A percentile compares a stretch with the other conserved stretches of the same genome.
These are phyloP conservation scores for Ceratocystis diversiconidia DNA, from an alignment of 2,329 filamentous ascomycete species.

Conservation along the genomic window DNA sequence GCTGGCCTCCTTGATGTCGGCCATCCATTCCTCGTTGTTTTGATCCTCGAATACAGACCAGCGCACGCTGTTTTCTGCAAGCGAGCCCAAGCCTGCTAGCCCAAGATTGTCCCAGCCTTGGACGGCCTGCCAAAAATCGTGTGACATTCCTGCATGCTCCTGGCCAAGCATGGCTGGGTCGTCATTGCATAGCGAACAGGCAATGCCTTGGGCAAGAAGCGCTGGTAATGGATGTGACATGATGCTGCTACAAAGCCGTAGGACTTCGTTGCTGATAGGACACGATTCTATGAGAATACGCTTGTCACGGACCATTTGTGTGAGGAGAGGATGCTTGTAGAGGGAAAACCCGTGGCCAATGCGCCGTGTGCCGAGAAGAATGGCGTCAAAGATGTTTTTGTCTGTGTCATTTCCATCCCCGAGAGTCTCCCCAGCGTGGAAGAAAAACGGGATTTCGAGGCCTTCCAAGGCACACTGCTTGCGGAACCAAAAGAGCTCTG, in stretches of 20 bases:
- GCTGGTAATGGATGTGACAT: slow-evolving; percentile 70
- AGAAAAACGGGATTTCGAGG: slow-evolving; percentile 83
- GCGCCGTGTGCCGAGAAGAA: slow-evolving; percentile 71
- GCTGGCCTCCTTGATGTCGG: slow-evolving; percentile 59
- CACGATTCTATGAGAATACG: slow-evolving; percentile 81
- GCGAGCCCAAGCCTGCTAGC: slow-evolving; percentile 65
- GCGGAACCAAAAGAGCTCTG: slow-evolving; percentile 85
- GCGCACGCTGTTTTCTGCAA: slow-evolving; percentile 84
- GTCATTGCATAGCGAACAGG: slow-evolving; percentile 77
- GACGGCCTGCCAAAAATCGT: slow-evolving; percentile 88
- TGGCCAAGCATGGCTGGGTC: slow-evolving; percentile 82
- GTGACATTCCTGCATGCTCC: slow-evolving; percentile 65
- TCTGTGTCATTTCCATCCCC: slow-evolving; percentile 62
- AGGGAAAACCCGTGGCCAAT: slow-evolving; percentile 84
- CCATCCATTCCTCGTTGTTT: slow-evolving; percentile 52
- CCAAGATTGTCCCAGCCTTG: slow-evolving; percentile 89
- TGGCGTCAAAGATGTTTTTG: slow-evolving; percentile 72
- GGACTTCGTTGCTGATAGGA: slow-evolving; percentile 78
- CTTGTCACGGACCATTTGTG: slow-evolving; percentile 79
- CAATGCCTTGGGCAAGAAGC: slow-evolving; percentile 68
- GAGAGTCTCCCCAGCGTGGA: slow-evolving; percentile 82
- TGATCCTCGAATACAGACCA: slow-evolving; percentile 86
- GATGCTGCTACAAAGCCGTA: slow-evolving; percentile 63
- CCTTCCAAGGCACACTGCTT: slow-evolving; percentile 66
- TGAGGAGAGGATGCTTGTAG: slow-evolving; percentile 79